Conservation (phyloP, 2,329 filamentous ascomycete genomes). For the Trichoderma atroviride region DNA sequence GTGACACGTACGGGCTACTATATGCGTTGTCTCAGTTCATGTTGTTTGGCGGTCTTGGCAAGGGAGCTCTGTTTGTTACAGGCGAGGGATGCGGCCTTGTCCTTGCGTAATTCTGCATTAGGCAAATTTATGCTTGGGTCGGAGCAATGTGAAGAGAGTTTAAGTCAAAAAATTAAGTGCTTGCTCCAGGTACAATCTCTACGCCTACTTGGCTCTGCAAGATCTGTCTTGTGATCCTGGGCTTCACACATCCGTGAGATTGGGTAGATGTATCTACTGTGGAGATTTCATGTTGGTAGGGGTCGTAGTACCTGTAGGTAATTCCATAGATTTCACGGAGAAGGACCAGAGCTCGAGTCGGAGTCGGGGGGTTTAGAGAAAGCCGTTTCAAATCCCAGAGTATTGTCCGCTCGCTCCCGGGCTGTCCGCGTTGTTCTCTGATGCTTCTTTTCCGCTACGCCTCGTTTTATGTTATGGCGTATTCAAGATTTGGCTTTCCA, state of each 20-base stretch:
- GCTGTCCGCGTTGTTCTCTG: background rate
- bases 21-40: slow-evolving; percentile 16
- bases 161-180: background rate
- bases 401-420: background rate
- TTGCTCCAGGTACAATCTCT: background rate
- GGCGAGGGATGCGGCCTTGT: too few species aligned
- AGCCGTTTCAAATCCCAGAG: background rate
- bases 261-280: too few species aligned
- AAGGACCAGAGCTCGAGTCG: background rate
- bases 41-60: background rate
- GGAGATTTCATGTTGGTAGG: too few species aligned
- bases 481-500: background rate
- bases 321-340: too few species aligned
- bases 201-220: background rate
- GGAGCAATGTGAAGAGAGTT: background rate
- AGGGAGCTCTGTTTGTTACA: background rate
- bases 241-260: background rate
- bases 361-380: background rate
- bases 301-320: background rate
- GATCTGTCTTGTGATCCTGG: background rate
- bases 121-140: background rate
- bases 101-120: background rate
- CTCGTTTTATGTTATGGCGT: background rate
- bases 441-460: background rate
- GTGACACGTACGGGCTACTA: background rate